phyloP scores from a whole-genome alignment of 805 yeast genomes.

The Ogataea nonfermentans region DNA sequence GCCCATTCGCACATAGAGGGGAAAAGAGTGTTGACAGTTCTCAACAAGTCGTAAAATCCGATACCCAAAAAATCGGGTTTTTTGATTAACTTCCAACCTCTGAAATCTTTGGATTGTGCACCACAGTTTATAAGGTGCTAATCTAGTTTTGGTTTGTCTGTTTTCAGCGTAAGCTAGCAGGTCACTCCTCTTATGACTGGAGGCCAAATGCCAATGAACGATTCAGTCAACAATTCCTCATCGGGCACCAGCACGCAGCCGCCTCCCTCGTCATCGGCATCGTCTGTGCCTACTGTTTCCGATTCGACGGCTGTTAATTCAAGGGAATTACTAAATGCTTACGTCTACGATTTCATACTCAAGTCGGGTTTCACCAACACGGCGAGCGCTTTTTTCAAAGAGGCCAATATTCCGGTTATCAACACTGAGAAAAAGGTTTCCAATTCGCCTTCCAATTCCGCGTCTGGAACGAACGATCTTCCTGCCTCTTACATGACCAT shows the following conservation, averaged over 20 bases:
- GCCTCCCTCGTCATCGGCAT: constrained; percentile 14
- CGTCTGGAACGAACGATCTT: constrained; percentile 33
- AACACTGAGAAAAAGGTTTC: constrained; percentile 28
- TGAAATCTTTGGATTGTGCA: no score
- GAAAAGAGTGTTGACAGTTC: no score
- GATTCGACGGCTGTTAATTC: constrained; percentile 50
- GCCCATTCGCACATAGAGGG: no score
- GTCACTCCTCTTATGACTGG: constrained; percentile 14
- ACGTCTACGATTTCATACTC: constrained; percentile 79
- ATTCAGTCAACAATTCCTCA: constrained; percentile 11
- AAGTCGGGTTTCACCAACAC: constrained; percentile 71
- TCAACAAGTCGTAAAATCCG: no score
- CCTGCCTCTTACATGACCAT: constrained; percentile 54
- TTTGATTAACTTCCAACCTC: no score
- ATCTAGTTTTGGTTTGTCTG: background rate
- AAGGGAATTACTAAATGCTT: constrained; percentile 69
- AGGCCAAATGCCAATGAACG: constrained; percentile 7
- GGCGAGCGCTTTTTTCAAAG: constrained; percentile 70
- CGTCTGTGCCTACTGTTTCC: constrained; percentile 30
- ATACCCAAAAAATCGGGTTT: no score
- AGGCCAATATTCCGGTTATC: constrained; percentile 63
- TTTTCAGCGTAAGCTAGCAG: constrained; percentile 15
- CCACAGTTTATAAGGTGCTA: background rate
- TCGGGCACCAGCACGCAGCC: constrained; percentile 9
- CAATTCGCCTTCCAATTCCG: constrained; percentile 12